Evolutionary conservation across 768 basidiomycete species (phyloP).

Genomic region (Auriculariales sp.): DNA sequence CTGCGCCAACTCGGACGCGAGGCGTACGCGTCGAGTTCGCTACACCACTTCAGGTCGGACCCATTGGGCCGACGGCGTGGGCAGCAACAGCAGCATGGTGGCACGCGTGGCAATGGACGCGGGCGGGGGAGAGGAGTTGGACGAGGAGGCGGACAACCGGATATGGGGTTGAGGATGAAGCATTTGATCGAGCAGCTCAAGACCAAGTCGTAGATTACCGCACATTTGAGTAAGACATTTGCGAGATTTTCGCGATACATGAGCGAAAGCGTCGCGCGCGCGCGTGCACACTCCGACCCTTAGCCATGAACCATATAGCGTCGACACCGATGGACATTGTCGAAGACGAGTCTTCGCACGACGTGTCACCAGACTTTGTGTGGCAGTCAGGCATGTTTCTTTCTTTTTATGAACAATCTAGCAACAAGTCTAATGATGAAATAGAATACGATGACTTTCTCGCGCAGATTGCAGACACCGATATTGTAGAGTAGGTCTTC

Average conservation of each 20-base stretch:
- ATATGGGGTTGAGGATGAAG: conserved; percentile 81
- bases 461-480: conserved; percentile 48
- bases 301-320: too few species aligned
- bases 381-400: conserved; percentile 36
- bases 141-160: conserved; percentile 30
- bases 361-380: conserved; percentile 17
- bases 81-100: not conserved
- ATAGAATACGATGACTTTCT: conserved; percentile 46
- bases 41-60: conserved; percentile 44
- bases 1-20: conserved; percentile 45
- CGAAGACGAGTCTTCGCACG: not conserved
- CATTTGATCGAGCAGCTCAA: conserved; percentile 79
- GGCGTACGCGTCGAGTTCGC: conserved; percentile 44
- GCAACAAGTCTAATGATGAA: conserved; percentile 8
- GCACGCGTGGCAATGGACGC: conserved; percentile 1
- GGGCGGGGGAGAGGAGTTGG: conserved; percentile 3
- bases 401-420: too few species aligned
- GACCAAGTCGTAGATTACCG: too few species aligned
- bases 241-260: too few species aligned
- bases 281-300: too few species aligned
- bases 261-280: too few species aligned
- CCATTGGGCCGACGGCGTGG: conserved; percentile 19
- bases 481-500: conserved; percentile 41
- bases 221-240: too few species aligned
- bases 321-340: not conserved